Evolutionary conservation across 1,284 basidiomycete genomes (phyloP), one percentile per base, ranked within the genome.

Genomic region (Lignosus rhinocerotis): DNA sequence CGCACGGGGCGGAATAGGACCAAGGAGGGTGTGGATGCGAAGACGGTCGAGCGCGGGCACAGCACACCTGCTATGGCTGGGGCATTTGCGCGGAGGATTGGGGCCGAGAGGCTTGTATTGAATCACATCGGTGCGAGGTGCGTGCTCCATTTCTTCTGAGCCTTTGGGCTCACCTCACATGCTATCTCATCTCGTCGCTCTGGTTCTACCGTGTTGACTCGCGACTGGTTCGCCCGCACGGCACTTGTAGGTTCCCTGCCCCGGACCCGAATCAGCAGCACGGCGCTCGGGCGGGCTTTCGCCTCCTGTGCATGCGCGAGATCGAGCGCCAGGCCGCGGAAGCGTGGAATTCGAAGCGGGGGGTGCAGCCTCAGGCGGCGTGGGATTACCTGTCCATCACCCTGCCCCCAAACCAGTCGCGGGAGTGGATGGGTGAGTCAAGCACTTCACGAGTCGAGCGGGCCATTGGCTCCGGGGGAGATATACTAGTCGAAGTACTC

Each of bases 61-160:
- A 94, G 93, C 19, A 90, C 90, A 0, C 90, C 93, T 0, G 78
- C 77, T 25, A 91, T 92, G 81, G 94, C 93, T 1, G 94, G 93
- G 10, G 77, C 73, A 34, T 95, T 95, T 70, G 93, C 93, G 1
- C 81, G 79, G 51, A 68, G 66, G 0, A 80, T 93, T 53, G 76
- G 79, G 6, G 92, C 93, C 14, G 76, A 84, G 62, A 74, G 81
- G 55, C 75, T 96, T 6, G 83, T 90, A 16, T 71, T 96, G 59
- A 96, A 96, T 72, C 94, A 96, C 71, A 90, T 95, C 52, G 87
- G 92, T 51, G 79, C 80, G 55, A 83, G 88, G 91, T 92, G 62
- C 17, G 64, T 58, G 38, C 43, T 32, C 53, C 45, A 51, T 14
- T 32, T 21, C 55, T 42, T 31, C 43, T 30, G 45, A 36, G 8